Evolutionary conservation across 108 stramenopile genomes (phyloP), one percentile per base, ranked within the genome.

Genomic region (Cyclotella cryptica): DNA sequence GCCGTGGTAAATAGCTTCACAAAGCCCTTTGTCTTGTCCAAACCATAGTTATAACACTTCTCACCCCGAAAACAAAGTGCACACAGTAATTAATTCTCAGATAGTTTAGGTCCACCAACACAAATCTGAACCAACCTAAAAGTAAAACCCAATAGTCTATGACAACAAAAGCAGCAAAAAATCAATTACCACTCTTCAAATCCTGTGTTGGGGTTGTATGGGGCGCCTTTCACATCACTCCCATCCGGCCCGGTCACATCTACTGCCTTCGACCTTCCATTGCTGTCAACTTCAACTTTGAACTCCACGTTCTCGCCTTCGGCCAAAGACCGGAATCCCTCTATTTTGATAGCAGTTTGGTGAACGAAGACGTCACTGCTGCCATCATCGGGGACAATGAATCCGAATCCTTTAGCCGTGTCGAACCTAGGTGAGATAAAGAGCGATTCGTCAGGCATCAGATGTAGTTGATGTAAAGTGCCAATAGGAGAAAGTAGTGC

Each of bases 171-270:
- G 35, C 35, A 35, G 6, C 35, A 35, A 66, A 6, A 66, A 12
- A 66, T 45, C 13, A 46, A 22, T 53, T 79, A 79, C 78, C 79
- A 83, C 40, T 80, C 82, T 10, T 78, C 66, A 22, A 60, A 79
- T 39, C 59, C 81, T 42, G 59, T 72, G 62, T 75, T 72, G 30
- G 77, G 39, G 28, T 61, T 78, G 74, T 59, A 66, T 12, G 87
- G 88, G 28, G 89, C 90, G 12, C 92, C 92, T 68, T 93, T 80
- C 0, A 97, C 96, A 77, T 84, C 87, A 47, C 72, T 89, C 28
- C 96, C 96, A 80, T 89, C 88, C 0, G 96, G 96, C 43, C 96
- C 96, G n/a, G 94, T 97, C 43, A 97, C 96, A 68, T 91, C 84
- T 26, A 84, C 54, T 19, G 96, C 96, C 73, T 89, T 92, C 10